These are phyloP conservation scores for Xylariomycetidae sp. DNA, from an alignment of 2,329 filamentous ascomycete genomes.

Conservation along the genomic window DNA sequence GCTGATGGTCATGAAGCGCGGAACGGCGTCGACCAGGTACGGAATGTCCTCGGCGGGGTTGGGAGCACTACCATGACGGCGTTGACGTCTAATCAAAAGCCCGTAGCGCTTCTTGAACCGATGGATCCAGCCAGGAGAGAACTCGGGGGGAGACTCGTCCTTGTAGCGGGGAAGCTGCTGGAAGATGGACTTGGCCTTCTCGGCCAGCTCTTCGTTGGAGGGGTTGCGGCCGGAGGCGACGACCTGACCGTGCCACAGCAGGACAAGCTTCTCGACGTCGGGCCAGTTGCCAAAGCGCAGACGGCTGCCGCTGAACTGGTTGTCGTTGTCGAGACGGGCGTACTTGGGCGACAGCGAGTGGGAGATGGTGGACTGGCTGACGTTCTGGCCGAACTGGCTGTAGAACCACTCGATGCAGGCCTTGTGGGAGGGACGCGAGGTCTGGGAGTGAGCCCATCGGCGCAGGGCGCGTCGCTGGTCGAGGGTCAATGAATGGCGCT, in stretches of 20 bases:
- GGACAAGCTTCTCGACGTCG: conserved; percentile 73
- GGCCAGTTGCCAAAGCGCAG: conserved; percentile 60
- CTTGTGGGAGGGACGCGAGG: conserved; percentile 52
- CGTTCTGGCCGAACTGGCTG: conserved; percentile 50
- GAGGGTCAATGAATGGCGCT: conserved; percentile 55
- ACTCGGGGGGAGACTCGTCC: conserved; percentile 54
- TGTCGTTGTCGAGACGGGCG: conserved; percentile 54
- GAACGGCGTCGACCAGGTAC: conserved; percentile 55
- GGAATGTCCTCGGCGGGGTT: conserved; percentile 50
- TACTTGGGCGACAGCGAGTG: conserved; percentile 58
- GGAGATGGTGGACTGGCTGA: conserved; percentile 58
- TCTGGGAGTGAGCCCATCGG: conserved; percentile 52
- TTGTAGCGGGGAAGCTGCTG: conserved; percentile 53
- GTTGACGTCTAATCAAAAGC: conserved; percentile 50
- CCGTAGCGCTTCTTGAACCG: conserved; percentile 60
- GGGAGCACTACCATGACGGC: conserved; percentile 42
- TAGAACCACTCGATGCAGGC: conserved; percentile 60
- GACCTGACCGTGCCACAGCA: conserved; percentile 54
- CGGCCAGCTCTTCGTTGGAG: conserved; percentile 56
- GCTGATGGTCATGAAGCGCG: conserved; percentile 52
- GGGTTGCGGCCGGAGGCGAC: conserved; percentile 48
- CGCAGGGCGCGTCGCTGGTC: conserved; percentile 56
- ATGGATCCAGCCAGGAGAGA: conserved; percentile 59
- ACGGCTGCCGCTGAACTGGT: conserved; percentile 55
- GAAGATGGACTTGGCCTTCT: conserved; percentile 57